A percentile compares a stretch with the other conserved stretches of the same genome.
Evolutionary conservation across 1,284 basidiomycete genomes (phyloP).

Genomic region (Leccinum fuscescens): DNA sequence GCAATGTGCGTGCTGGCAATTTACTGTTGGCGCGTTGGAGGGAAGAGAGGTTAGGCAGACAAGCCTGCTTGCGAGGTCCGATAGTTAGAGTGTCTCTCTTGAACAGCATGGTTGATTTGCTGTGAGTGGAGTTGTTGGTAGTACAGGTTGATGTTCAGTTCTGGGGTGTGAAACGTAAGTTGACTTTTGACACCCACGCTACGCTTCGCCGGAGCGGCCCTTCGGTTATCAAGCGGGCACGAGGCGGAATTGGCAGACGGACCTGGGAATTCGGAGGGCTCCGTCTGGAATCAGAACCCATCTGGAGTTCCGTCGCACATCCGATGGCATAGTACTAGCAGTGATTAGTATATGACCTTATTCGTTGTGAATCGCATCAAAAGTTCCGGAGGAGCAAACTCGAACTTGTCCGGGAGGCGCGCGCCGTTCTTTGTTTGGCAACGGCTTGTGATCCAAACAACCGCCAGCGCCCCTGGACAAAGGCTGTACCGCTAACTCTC

Average conservation of each 20-base stretch:
- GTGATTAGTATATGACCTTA: not conserved
- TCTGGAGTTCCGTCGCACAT: not conserved
- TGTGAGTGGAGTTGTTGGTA: constrained; percentile 8
- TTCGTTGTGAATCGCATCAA: not conserved
- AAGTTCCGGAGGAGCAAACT: not conserved
- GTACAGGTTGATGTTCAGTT: constrained; percentile 20
- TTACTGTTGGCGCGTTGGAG: constrained; percentile 2
- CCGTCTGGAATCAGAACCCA: not conserved
- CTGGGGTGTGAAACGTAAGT: constrained; percentile 29
- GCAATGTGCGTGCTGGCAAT: constrained; percentile 10
- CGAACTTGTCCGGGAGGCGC: not conserved
- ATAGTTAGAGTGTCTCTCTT: constrained; percentile 13
- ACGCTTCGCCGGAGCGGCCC: constrained; percentile 14
- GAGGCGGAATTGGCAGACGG: constrained; percentile 11
- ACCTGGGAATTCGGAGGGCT: constrained; percentile 10
- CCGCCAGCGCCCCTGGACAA: not conserved
- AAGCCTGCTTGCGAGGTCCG: constrained; percentile 5
- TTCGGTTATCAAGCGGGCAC: constrained; percentile 19
- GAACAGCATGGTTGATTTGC: constrained; percentile 18
- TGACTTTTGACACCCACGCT: constrained; percentile 16
- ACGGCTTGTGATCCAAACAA: constrained; percentile 19
- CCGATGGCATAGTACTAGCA: not conserved
- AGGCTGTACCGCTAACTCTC: not conserved
- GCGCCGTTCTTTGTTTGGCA: constrained; percentile 18
- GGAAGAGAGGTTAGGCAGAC: constrained; percentile 1